Conservation (phyloP, 441 rosid species). For the Macaranga tanarius region DNA sequence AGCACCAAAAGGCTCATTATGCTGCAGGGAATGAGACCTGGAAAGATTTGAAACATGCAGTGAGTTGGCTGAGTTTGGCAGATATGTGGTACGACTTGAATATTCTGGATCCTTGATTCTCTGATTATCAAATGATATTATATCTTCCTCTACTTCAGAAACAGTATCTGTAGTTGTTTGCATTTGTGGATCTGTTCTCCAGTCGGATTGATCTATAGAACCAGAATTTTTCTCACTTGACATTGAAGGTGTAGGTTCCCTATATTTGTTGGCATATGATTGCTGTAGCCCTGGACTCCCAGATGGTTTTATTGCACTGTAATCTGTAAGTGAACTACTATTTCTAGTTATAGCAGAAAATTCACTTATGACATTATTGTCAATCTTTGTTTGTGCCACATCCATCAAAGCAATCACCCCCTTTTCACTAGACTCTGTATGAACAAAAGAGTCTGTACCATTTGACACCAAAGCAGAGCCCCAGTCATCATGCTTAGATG, state of each 20-base stretch:
- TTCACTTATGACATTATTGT: slow-evolving; percentile 30
- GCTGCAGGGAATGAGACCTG: slow-evolving; percentile 49
- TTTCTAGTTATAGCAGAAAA: slow-evolving; percentile 32
- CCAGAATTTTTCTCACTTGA: slow-evolving; percentile 24
- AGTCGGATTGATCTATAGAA: slow-evolving; percentile 37
- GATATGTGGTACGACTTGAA: slow-evolving; percentile 32
- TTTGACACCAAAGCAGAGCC: slow-evolving; percentile 28
- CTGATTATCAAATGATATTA: slow-evolving; percentile 63
- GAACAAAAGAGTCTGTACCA: slow-evolving; percentile 30
- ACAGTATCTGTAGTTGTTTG: slow-evolving; percentile 28
- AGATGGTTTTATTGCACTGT: slow-evolving; percentile 37
- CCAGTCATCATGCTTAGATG: slow-evolving; percentile 37
- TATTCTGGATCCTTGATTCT: slow-evolving; percentile 66
- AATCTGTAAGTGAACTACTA: slow-evolving; percentile 38
- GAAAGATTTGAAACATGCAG: slow-evolving; percentile 42
- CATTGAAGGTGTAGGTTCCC: slow-evolving; percentile 33
- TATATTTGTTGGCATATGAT: slow-evolving; percentile 37
- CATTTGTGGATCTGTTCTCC: slow-evolving; percentile 42
- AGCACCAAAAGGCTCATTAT: slow-evolving; percentile 37
- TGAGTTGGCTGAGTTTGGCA: slow-evolving; percentile 47
- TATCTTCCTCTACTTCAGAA: slow-evolving; percentile 59
- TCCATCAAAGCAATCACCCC: slow-evolving; percentile 24
- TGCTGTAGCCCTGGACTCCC: slow-evolving; percentile 38
- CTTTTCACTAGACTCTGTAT: slow-evolving; percentile 30
- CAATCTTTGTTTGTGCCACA: slow-evolving; percentile 41